A percentile compares a stretch with the other conserved stretches of the same genome.
phyloP scores from a whole-genome alignment of 192 early-diverging fungal species.

The Coemansia sp. region DNA sequence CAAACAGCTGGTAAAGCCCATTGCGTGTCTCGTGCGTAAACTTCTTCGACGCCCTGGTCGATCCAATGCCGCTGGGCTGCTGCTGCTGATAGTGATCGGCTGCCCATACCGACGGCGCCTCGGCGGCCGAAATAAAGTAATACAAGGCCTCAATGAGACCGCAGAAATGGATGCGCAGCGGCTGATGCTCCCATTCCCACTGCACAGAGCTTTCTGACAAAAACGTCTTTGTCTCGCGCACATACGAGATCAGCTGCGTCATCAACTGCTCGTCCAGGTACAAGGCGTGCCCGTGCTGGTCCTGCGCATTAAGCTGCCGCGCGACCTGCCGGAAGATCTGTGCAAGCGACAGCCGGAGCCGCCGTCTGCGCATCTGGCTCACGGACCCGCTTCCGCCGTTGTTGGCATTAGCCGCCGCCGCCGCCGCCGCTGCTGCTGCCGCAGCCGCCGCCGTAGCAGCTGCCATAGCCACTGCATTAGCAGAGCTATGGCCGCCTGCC shows the following conservation, averaged over 20 bases:
- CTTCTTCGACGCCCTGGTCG: conserved; percentile 34
- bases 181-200: conserved; percentile 85
- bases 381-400: conserved; percentile 23
- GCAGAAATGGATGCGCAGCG: conserved; percentile 87
- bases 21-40: conserved; percentile 81
- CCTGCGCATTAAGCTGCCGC: conserved; percentile 51
- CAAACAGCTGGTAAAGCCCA: conserved; percentile 80
- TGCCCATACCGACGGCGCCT: conserved; percentile 3
- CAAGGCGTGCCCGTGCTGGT: conserved; percentile 56
- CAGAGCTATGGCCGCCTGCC: neutral
- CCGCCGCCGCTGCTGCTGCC: conserved; percentile 33
- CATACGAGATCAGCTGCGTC: conserved; percentile 68
- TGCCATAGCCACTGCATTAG: neutral
- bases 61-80: neutral
- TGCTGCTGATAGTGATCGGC: neutral
- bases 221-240: conserved; percentile 77
- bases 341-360: conserved; percentile 47
- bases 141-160: conserved; percentile 85
- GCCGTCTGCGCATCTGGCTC: conserved; percentile 30
- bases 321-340: conserved; percentile 51
- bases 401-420: conserved; percentile 26
- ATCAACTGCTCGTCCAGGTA: conserved; percentile 60
- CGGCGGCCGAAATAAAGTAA: conserved; percentile 62
- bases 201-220: conserved; percentile 76
- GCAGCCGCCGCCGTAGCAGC: conserved; percentile 5